A percentile compares a stretch with the other conserved stretches of the same genome.
Conservation (phyloP, 441 rosid species). For the Geranium incanum region DNA sequence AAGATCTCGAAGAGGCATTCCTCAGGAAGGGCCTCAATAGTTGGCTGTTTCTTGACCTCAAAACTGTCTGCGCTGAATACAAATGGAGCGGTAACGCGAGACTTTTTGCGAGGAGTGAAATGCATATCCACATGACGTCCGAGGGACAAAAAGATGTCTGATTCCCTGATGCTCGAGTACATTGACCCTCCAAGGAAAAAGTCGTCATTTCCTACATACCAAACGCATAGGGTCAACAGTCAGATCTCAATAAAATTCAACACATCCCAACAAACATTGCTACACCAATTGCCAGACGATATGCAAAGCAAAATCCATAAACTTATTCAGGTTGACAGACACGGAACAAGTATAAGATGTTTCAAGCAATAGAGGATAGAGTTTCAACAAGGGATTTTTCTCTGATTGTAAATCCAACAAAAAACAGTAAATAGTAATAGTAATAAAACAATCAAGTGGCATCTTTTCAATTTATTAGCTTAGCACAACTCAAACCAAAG, state of each 20-base stretch:
- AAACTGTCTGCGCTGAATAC: constrained; percentile 26
- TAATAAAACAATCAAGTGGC: too few species aligned
- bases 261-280: not conserved
- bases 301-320: not conserved
- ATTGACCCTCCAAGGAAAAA: not conserved
- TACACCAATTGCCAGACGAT: not conserved
- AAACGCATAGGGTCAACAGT: not conserved
- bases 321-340: not conserved
- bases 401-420: not conserved
- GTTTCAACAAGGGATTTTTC: not conserved
- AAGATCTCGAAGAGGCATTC: constrained; percentile 89
- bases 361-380: not conserved
- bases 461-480: not conserved
- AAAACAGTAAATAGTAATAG: not conserved
- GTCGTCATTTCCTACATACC: not conserved
- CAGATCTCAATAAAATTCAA: not conserved
- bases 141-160: constrained; percentile 3
- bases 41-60: constrained; percentile 42
- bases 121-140: constrained; percentile 46
- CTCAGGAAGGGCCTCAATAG: constrained; percentile 72
- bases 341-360: not conserved
- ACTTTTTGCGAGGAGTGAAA: constrained; percentile 66
- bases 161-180: not conserved
- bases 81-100: constrained; percentile 43
- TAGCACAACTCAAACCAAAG: too few species aligned